Evolutionary conservation across 2,329 filamentous ascomycete species (phyloP).

Genomic region (Calonectria henricotiae): DNA sequence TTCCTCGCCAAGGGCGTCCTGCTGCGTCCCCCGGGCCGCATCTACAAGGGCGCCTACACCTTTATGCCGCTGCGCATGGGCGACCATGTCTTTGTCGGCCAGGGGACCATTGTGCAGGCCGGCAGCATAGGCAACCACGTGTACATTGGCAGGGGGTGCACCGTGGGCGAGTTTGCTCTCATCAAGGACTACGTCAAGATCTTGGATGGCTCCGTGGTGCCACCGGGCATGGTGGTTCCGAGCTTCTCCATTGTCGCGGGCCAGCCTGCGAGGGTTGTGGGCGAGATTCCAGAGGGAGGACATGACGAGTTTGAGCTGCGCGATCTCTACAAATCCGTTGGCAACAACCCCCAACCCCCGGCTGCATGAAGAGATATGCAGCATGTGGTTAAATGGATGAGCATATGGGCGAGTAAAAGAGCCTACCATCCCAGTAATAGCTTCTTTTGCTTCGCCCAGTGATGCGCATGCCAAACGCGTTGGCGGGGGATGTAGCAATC

Average conservation of each 20-base stretch:
- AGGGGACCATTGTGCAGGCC: slow-evolving; percentile 83
- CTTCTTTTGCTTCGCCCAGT: not conserved
- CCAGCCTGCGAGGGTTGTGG: slow-evolving; percentile 83
- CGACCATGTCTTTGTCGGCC: slow-evolving; percentile 93
- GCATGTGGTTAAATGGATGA: not conserved
- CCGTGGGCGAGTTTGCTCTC: slow-evolving; percentile 89
- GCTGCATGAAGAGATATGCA: slow-evolving; percentile 44
- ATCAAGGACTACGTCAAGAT: slow-evolving; percentile 95
- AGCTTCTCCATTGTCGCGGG: slow-evolving; percentile 94
- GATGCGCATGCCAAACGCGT: not conserved
- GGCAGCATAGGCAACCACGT: slow-evolving; percentile 89
- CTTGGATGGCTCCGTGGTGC: slow-evolving; percentile 87
- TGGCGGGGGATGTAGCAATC: not conserved
- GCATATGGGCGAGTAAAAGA: not conserved
- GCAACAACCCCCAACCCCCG: slow-evolving; percentile 67
- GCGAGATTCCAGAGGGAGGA: slow-evolving; percentile 83
- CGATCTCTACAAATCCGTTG: slow-evolving; percentile 76
- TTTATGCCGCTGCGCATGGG: slow-evolving; percentile 94
- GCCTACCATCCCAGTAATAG: too few relatives aligned
- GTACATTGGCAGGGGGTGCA: slow-evolving; percentile 83
- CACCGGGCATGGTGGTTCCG: slow-evolving; percentile 91
- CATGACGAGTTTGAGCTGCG: slow-evolving; percentile 77
- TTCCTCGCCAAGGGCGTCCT: slow-evolving; percentile 86
- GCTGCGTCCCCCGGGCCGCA: slow-evolving; percentile 85
- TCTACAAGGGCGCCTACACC: slow-evolving; percentile 84